These are phyloP conservation scores for Stemphylium beticola DNA, from an alignment of 2,329 filamentous ascomycete species.

Conservation along the genomic window DNA sequence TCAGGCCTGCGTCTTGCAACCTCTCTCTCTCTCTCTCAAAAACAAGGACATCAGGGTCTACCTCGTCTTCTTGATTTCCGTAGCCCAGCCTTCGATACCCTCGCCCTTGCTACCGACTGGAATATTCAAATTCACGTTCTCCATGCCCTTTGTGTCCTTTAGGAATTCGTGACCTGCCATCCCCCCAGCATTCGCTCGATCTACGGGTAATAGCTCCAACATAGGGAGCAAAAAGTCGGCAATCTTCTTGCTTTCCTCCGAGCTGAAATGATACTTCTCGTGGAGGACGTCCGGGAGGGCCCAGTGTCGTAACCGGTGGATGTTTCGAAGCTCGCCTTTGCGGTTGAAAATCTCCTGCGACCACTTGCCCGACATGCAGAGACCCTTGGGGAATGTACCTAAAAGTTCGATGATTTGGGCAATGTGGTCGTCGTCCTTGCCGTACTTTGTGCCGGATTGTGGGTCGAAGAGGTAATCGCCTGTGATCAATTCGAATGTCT, in stretches of 20 bases:
- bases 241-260: slow-evolving; percentile 79
- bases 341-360: slow-evolving; percentile 98
- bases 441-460: slow-evolving; percentile 97
- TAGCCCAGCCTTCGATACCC: slow-evolving; percentile 92
- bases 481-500: slow-evolving; percentile 98
- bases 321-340: slow-evolving; percentile 96
- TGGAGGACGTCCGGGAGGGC: slow-evolving; percentile 88
- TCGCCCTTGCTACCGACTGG: slow-evolving; percentile 83
- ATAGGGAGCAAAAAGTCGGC: slow-evolving; percentile 86
- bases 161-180: slow-evolving; percentile 89
- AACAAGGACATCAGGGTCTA: slow-evolving; percentile 19
- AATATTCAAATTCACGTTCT: slow-evolving; percentile 75
- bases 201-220: slow-evolving; percentile 86
- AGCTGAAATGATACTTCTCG: slow-evolving; percentile 95
- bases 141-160: slow-evolving; percentile 87
- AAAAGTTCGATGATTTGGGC: slow-evolving; percentile 98
- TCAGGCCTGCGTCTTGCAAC: no score
- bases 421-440: slow-evolving; percentile 99
- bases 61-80: slow-evolving; percentile 73
- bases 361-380: slow-evolving; percentile 95
- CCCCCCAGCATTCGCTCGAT: slow-evolving; percentile 91
- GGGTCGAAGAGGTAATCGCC: slow-evolving; percentile 98
- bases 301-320: slow-evolving; percentile 95
- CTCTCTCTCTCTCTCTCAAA: not conserved
- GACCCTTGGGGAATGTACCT: slow-evolving; percentile 87